phyloP scores from a whole-genome alignment of 257 asterid species.

The Salvia rosmarinus region DNA sequence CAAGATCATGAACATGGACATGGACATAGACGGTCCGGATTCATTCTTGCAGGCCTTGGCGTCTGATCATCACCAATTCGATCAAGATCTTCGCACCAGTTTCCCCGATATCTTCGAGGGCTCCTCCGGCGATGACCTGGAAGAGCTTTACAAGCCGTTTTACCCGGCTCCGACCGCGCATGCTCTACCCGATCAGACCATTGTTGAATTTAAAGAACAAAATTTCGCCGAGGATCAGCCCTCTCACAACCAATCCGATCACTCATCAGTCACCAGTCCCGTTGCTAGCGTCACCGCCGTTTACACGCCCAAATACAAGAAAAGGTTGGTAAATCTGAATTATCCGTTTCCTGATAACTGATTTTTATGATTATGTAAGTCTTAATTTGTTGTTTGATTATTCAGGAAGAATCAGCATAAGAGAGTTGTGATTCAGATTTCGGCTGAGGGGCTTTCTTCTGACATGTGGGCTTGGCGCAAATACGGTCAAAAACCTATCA shows the following conservation, averaged over 20 bases:
- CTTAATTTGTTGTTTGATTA: not conserved
- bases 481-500: slow-evolving; percentile 96
- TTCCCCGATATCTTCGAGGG: slow-evolving; percentile 49
- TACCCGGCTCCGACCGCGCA: slow-evolving; percentile 27
- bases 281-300: slow-evolving; percentile 30
- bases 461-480: slow-evolving; percentile 99
- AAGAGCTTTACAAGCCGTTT: slow-evolving; percentile 81
- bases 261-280: slow-evolving; percentile 35
- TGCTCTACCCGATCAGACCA: slow-evolving; percentile 35
- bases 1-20: slow-evolving; percentile 30
- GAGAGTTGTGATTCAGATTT: slow-evolving; percentile 69
- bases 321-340: slow-evolving; percentile 52
- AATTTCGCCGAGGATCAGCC: slow-evolving; percentile 26
- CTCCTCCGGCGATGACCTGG: slow-evolving; percentile 53
- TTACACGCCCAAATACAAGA: slow-evolving; percentile 68
- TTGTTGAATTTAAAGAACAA: slow-evolving; percentile 38
- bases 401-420: slow-evolving; percentile 83
- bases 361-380: too few species aligned
- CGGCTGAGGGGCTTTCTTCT: slow-evolving; percentile 70
- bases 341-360: too few species aligned
- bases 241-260: slow-evolving; percentile 29
- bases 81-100: slow-evolving; percentile 28
- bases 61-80: slow-evolving; percentile 12
- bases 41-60: slow-evolving; percentile 7
- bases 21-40: slow-evolving; percentile 24